These are phyloP conservation scores for Xylariaceae sp. DNA, from an alignment of 2,329 filamentous ascomycete species.

Conservation along the genomic window DNA sequence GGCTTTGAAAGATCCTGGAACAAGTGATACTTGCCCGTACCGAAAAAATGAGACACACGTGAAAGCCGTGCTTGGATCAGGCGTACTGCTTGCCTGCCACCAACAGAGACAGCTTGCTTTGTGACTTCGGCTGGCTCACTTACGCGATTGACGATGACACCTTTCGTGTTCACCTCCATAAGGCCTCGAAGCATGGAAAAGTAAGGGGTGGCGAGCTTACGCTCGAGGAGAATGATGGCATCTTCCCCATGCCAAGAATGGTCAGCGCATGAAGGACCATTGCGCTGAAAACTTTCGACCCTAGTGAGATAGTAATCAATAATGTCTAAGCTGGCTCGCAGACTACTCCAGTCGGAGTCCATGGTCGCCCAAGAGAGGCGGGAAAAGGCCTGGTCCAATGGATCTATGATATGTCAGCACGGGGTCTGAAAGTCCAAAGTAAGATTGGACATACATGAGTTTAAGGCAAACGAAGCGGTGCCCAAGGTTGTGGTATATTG, in stretches of 20 bases:
- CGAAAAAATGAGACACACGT: conserved; percentile 37
- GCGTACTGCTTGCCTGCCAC: conserved; percentile 41
- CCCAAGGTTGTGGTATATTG: conserved; percentile 40
- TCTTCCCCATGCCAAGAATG: conserved; percentile 41
- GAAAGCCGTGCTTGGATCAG: conserved; percentile 42
- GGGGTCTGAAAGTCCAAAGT: background rate
- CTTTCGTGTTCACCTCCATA: conserved; percentile 24
- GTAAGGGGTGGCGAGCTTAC: conserved; percentile 41
- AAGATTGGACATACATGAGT: conserved; percentile 30
- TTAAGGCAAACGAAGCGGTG: conserved; percentile 45
- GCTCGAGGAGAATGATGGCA: conserved; percentile 45
- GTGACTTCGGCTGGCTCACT: conserved; percentile 29
- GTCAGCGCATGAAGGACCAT: conserved; percentile 29
- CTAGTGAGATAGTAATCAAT: conserved; percentile 42
- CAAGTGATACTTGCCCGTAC: conserved; percentile 42
- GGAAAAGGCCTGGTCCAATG: conserved; percentile 48
- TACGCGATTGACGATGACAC: conserved; percentile 16
- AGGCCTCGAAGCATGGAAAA: conserved; percentile 44
- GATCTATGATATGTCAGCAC: conserved; percentile 27
- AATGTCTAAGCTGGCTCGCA: conserved; percentile 41
- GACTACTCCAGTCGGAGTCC: conserved; percentile 44
- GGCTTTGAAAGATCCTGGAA: conserved; percentile 40
- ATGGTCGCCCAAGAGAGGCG: conserved; percentile 39
- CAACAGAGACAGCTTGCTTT: conserved; percentile 41
- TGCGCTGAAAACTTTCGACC: conserved; percentile 37